Base-by-base conservation (phyloP, 169 alveolate genomes). In the Plasmodium vivax region DNA sequence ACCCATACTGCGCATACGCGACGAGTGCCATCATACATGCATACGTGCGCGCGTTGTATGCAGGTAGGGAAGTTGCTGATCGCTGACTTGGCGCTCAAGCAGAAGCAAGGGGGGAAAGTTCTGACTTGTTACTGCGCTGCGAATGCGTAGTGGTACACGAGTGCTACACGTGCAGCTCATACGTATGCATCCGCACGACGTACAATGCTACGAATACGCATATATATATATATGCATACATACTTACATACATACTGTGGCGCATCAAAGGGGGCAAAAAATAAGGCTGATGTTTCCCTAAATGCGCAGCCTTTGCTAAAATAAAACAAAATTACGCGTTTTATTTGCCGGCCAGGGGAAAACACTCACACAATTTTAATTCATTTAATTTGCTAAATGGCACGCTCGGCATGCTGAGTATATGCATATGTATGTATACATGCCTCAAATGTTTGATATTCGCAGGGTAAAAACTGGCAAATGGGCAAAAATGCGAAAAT, bases 311-410 rank as follows among this genome's bases (percentile, higher is more conserved):
- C 30, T 54, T 84, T 41, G 36, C 74, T 58, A 84, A 68, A 34
- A 71, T 43, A 71, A 84, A 84, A 54, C 83, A 72, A 84, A 83
- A 16, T 83, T 83, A 34, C 91, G 23, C 73, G 43, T 83, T 84
- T 68, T 41, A 73, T 41, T 27, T 84, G 23, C 38, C 51, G 30
- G 47, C 51, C 34, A 45, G 36, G 77, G 77, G 72, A 84, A 84
- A 82, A 32, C 47, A 32, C 3, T 82, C 38, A 82, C 77, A 82
- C 77, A 82, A 82, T 82, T 45, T 81, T 68, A 68, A 68, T 68
- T 19, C 38, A 19, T 23, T 68, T 68, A 68, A 68, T 68, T 68
- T 68, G 36, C 38, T 68, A 27, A 68, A 68, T 51, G 62, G 62
- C 7, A 51, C 62, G 7, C 19, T 51, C 27, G 62, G 7, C 23